Percentiles rank a stretch among this genome's conserved stretches.
Evolutionary conservation across 441 rosid genomes (phyloP).

Genomic region (Populus hybrid): DNA sequence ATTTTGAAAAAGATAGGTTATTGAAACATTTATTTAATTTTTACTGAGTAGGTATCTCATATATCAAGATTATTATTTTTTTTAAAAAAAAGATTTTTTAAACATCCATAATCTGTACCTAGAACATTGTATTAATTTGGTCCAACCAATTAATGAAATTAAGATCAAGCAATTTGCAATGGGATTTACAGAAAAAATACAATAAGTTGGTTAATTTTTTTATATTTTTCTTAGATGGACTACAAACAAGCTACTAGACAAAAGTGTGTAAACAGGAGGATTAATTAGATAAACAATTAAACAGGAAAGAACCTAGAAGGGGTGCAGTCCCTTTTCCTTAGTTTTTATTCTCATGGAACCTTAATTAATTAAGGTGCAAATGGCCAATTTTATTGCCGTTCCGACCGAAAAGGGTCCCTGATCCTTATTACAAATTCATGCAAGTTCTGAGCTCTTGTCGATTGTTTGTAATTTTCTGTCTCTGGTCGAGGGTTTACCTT

Average conservation of each 20-base stretch:
- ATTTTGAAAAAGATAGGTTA: no score
- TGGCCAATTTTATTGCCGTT: slow-evolving; percentile 20
- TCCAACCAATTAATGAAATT: no score
- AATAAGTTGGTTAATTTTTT: neutral
- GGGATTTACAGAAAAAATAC: neutral
- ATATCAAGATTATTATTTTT: no score
- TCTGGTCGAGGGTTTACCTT: neutral
- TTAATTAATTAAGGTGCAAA: neutral
- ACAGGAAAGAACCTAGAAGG: neutral
- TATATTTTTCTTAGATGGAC: no score
- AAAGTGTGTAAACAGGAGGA: no score
- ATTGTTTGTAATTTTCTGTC: slow-evolving; percentile 4
- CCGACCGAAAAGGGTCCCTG: slow-evolving; percentile 26
- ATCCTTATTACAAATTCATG: slow-evolving; percentile 14
- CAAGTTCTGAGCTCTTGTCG: slow-evolving; percentile 16
- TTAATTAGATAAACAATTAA: neutral
- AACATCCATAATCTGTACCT: no score
- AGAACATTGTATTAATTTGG: no score
- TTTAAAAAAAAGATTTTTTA: no score
- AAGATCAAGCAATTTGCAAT: no score
- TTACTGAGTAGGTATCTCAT: no score
- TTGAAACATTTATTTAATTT: no score
- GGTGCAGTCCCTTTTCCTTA: neutral
- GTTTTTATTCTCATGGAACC: neutral
- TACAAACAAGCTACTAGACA: no score